Percentiles rank a stretch among this genome's conserved stretches.
Evolutionary conservation across 2,329 filamentous ascomycete species (phyloP).

Genomic region (Diaporthe nobilis): DNA sequence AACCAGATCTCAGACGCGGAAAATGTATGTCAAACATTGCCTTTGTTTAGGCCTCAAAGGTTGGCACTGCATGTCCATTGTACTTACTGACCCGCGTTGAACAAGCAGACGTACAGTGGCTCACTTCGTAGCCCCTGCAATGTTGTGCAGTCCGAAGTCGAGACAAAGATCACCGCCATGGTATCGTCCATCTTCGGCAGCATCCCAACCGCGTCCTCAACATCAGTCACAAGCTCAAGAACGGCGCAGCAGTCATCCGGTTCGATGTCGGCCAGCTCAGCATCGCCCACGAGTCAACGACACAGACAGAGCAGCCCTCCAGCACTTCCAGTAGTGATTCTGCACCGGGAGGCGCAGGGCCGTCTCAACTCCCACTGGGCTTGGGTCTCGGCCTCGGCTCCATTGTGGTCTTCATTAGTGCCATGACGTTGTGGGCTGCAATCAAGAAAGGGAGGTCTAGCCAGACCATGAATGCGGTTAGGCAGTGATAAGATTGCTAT

Average conservation of each 20-base stretch:
- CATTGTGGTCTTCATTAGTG: background rate
- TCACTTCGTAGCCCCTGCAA: background rate
- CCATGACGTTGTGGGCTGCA: background rate
- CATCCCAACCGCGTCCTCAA: no score
- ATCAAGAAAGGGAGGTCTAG: background rate
- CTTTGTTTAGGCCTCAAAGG: no score
- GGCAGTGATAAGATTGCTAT: background rate
- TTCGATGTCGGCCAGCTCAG: background rate
- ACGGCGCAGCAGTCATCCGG: no score
- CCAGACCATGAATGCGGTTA: background rate
- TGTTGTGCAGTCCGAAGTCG: background rate
- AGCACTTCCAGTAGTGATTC: no score
- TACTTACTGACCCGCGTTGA: background rate
- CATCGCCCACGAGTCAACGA: background rate
- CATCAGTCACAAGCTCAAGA: background rate
- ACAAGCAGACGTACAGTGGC: background rate
- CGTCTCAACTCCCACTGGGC: background rate
- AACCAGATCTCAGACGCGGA: background rate
- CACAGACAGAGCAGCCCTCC: no score
- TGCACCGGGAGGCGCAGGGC: no score
- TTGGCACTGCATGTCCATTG: no score
- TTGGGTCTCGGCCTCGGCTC: background rate
- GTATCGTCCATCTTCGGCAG: no score
- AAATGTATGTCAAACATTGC: slow-evolving; percentile 2
- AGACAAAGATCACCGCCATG: background rate